Evolutionary conservation across 176 grass and related monocot species (phyloP), one percentile per base, ranked within the genome.

Genomic region (Leersia perrieri): DNA sequence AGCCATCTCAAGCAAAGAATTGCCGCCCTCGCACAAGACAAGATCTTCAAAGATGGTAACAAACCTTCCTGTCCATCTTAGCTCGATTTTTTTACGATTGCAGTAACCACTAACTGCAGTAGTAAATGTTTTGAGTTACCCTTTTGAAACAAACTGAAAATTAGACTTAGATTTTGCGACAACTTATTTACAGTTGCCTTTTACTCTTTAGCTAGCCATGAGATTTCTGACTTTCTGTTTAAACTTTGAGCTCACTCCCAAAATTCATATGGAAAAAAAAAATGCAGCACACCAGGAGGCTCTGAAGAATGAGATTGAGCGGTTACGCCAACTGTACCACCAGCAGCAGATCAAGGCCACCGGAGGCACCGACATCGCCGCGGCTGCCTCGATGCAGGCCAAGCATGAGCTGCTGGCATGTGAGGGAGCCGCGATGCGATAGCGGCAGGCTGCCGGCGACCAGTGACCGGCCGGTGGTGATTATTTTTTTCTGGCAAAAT

Each of bases 1-100:
- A 93, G 96, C 88, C 92, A 95, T 88, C 88, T 99, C 68, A 99
- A 88, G 90, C 96, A 99, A 76, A 86, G 92, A 33, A 99, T 99
- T 15, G 96, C 96, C 14, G 96, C 92, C 5, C 90, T 99, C 2
- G 90, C 87, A 22, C 96, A 99, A 70, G 96, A 99, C 74, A 99
- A 93, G 67, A 93, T 99, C 71, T 99, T 95, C 74, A 99, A 99
- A 82, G 96, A 99, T 70, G 96, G 96, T 99, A 87, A 31, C 23
- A 53, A 13, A 55, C 22, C 73, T 60, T 34, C 42, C 16, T 42
- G 16, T 10, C 36, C 60, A 58, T 33, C 9, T 49, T 38, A 13
- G 3, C 25, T 32, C 70, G 63, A 60, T n/a, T 73, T 83, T 83
- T 73, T 2, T 47, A 6, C 7, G 10, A 34, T 75, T 23, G 5